Percentiles rank a stretch among this genome's conserved stretches.
phyloP scores from a whole-genome alignment of 129 eudicot genomes.

The Ambrosia artemisiifolia region DNA sequence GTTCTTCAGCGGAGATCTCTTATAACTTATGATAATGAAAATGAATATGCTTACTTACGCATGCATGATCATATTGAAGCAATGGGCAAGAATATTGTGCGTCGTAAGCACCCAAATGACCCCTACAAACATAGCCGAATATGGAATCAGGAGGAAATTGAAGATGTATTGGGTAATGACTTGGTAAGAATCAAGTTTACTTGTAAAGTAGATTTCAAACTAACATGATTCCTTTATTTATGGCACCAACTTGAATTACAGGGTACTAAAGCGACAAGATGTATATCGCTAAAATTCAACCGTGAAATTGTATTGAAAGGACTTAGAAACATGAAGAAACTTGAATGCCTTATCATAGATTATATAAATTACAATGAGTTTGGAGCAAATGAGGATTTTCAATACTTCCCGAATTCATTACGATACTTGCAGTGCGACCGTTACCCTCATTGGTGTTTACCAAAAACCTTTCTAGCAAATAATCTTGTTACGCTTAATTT shows the following conservation, averaged over 20 bases:
- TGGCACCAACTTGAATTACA: background rate
- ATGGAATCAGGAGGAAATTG: slow-evolving; percentile 22
- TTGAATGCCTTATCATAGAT: background rate
- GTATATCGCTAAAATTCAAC: background rate
- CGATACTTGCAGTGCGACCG: slow-evolving; percentile 10
- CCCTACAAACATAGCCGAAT: slow-evolving; percentile 14
- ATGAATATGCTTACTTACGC: background rate
- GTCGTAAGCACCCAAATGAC: background rate
- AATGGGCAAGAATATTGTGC: slow-evolving; percentile 31
- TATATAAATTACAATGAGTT: background rate
- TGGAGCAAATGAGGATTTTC: background rate
- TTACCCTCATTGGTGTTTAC: slow-evolving; percentile 15
- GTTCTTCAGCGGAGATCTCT: slow-evolving; percentile 22
- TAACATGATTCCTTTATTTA: background rate
- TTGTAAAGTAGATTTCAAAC: background rate
- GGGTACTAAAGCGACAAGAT: slow-evolving; percentile 9
- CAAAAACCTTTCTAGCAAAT: background rate
- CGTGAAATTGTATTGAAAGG: background rate
- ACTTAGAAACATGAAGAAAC: slow-evolving; percentile 14
- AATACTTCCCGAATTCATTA: background rate
- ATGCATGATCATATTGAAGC: slow-evolving; percentile 36
- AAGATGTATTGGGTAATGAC: slow-evolving; percentile 10
- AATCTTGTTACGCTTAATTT: slow-evolving; percentile 30
- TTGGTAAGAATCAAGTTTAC: slow-evolving; percentile 9
- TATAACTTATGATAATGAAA: background rate